These are phyloP conservation scores for Rhododendron kiyosumense DNA, from an alignment of 148 eudicot species.

Conservation along the genomic window DNA sequence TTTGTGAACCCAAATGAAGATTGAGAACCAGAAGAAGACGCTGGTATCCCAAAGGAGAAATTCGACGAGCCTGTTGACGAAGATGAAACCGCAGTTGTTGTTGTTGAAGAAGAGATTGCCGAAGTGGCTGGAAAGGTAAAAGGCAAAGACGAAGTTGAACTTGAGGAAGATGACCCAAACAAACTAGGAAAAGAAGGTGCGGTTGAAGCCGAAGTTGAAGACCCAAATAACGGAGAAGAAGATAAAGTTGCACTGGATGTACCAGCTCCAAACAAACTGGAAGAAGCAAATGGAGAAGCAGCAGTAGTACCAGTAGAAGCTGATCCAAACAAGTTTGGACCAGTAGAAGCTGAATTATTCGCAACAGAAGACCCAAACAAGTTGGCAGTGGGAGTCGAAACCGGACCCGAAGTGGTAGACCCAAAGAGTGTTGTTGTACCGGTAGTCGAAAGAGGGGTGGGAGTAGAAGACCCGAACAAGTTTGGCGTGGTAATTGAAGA, in stretches of 20 bases:
- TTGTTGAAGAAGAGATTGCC: background rate
- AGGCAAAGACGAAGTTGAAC: conserved; percentile 3
- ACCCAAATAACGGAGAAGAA: conserved; percentile 10
- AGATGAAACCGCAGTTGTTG: background rate
- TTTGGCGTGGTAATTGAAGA: conserved; percentile 3
- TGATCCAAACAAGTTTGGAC: no score
- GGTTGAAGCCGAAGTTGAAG: conserved; percentile 6
- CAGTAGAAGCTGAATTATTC: background rate
- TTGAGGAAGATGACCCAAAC: conserved; percentile 12
- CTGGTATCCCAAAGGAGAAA: conserved; percentile 12
- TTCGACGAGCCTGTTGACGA: conserved; percentile 3
- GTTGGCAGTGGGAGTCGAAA: conserved; percentile 2
- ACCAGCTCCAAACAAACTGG: background rate
- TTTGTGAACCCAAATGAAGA: background rate
- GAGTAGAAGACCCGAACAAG: conserved; percentile 20
- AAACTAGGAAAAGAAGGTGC: conserved; percentile 12
- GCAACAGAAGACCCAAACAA: background rate
- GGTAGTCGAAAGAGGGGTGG: background rate
- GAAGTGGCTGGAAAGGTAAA: conserved; percentile 20
- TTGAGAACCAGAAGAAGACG: conserved; percentile 7
- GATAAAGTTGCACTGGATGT: background rate
- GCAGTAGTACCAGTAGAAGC: no score
- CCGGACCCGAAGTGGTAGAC: conserved; percentile 6
- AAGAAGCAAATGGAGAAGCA: no score
- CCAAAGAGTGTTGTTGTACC: background rate